Percentiles rank a stretch among this genome's conserved stretches.
These are phyloP conservation scores for Drosera capensis DNA, from an alignment of 148 eudicot species.

Conservation along the genomic window DNA sequence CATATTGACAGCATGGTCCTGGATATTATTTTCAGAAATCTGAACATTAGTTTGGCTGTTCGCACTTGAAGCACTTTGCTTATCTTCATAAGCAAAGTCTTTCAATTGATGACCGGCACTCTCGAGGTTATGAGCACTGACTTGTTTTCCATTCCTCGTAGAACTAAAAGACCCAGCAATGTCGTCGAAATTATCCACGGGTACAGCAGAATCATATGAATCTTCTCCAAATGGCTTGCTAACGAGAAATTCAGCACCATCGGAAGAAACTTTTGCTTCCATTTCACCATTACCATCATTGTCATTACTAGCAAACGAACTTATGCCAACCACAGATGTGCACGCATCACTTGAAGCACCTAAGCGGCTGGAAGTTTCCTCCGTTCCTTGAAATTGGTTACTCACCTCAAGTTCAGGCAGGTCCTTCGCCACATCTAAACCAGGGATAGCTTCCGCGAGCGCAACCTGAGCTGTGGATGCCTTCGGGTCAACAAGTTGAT, in stretches of 20 bases:
- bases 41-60: background rate
- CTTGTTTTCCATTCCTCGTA: background rate
- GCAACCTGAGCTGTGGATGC: background rate
- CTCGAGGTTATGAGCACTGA: background rate
- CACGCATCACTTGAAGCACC: background rate
- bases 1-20: background rate
- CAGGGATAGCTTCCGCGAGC: background rate
- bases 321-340: background rate
- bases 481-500: background rate
- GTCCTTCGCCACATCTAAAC: background rate
- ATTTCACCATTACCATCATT: background rate
- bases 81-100: background rate
- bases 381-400: background rate
- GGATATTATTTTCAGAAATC: background rate
- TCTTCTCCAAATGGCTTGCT: background rate
- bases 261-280: background rate
- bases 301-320: background rate
- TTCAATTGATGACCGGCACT: background rate
- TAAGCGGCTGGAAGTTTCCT: background rate
- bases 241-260: background rate
- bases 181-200: background rate
- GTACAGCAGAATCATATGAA: background rate
- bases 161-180: background rate
- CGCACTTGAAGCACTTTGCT: background rate
- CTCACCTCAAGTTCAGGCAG: background rate